Evolutionary conservation across 2,329 filamentous ascomycete species (phyloP).

Genomic region (Epichloe gansuensis): DNA sequence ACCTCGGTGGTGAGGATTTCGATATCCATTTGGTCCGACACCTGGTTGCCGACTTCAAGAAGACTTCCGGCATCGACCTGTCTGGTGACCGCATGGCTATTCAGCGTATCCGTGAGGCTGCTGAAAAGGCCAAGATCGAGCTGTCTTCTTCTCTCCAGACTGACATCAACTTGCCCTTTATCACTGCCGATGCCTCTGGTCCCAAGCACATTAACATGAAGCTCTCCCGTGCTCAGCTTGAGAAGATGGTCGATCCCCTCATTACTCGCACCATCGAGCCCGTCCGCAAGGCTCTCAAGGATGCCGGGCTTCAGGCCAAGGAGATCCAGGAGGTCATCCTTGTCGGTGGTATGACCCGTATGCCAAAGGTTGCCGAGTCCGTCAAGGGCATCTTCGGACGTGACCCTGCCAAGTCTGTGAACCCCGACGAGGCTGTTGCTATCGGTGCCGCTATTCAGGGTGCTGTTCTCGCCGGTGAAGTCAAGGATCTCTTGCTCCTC

Average conservation of each 20-base stretch:
- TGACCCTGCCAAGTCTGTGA: constrained; percentile 94
- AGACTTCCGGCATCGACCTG: constrained; percentile 82
- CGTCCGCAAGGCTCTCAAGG: constrained; percentile 93
- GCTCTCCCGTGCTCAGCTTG: constrained; percentile 83
- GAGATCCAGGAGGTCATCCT: constrained; percentile 97
- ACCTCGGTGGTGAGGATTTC: constrained; percentile 96
- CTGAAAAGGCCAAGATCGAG: constrained; percentile 99
- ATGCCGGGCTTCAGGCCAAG: constrained; percentile 79
- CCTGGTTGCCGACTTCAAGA: constrained; percentile 93
- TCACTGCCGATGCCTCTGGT: constrained; percentile 87
- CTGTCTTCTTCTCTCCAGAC: constrained; percentile 89
- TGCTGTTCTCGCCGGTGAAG: constrained; percentile 90
- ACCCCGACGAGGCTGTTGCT: constrained; percentile 95
- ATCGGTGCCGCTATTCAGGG: constrained; percentile 96
- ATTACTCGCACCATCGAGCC: constrained; percentile 80
- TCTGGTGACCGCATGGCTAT: constrained; percentile 93
- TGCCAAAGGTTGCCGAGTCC: constrained; percentile 94
- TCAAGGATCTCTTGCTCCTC: constrained; percentile 88
- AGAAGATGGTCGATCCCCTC: constrained; percentile 81
- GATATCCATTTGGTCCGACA: constrained; percentile 90
- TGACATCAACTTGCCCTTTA: constrained; percentile 97
- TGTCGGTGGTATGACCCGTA: constrained; percentile 98
- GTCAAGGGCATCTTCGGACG: constrained; percentile 96
- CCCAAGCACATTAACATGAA: constrained; percentile 98
- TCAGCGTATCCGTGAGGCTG: constrained; percentile 95